Percentiles rank a stretch among this genome's conserved stretches.
Evolutionary conservation across 2,329 filamentous ascomycete genomes (phyloP).

Genomic region (Beauveria sp.): DNA sequence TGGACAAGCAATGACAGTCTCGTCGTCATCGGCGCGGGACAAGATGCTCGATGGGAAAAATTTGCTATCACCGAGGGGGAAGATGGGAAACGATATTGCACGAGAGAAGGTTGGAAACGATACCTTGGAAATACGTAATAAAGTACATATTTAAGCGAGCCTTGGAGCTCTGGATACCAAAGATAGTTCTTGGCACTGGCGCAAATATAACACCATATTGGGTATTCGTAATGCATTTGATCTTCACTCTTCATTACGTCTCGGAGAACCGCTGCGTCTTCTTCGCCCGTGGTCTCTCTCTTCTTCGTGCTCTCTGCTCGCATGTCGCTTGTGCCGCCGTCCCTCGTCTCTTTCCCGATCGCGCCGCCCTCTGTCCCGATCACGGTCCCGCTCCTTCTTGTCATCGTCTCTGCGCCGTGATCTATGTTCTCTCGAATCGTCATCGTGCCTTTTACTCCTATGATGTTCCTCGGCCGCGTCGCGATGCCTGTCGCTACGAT

Average conservation of each 20-base stretch:
- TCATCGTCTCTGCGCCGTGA: conserved; percentile 1
- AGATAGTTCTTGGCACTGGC: not conserved
- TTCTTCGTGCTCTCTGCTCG: conserved; percentile 6
- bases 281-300: conserved; percentile 21
- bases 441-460: conserved; percentile 21
- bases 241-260: conserved; percentile 21
- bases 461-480: conserved; percentile 24
- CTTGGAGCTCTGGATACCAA: not conserved
- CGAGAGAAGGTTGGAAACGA: conserved; percentile 74
- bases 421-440: conserved; percentile 19
- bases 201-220: conserved; percentile 13
- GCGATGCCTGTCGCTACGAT: conserved; percentile 15
- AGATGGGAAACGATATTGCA: conserved; percentile 58
- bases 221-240: conserved; percentile 15
- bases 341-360: conserved; percentile 17
- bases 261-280: conserved; percentile 39
- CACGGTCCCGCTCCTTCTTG: conserved; percentile 19
- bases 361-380: conserved; percentile 16
- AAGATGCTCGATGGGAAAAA: conserved; percentile 80
- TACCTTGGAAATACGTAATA: conserved; percentile 48
- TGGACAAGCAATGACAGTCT: conserved; percentile 73
- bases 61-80: conserved; percentile 65
- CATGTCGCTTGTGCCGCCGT: conserved; percentile 9
- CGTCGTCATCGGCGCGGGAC: conserved; percentile 70
- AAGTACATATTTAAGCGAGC: not conserved